Base-by-base conservation (phyloP, 139 green algal genomes). In the Auxenochlorella pyrenoidosa region DNA sequence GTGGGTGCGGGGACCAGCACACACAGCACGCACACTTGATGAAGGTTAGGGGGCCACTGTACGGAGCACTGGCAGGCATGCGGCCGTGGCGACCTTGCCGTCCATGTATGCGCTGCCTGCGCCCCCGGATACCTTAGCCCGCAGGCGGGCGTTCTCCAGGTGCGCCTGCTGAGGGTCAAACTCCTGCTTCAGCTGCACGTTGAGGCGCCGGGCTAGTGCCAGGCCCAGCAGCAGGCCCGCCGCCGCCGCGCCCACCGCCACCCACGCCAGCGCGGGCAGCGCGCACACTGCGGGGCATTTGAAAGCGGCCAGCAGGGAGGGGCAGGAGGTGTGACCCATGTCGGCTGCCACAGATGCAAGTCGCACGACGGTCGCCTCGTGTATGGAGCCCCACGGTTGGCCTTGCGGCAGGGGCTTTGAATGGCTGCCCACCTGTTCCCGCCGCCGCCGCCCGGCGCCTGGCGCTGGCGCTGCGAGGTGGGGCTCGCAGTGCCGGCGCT, bases 91-190 rank as follows among this genome's bases (percentile, higher is more conserved):
- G 60, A 12, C 60, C 60, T n/a, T 18, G 47, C 32, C 28, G 41
- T 4, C 40, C n/a, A n/a, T n/a, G n/a, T n/a, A n/a, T n/a, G n/a
- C n/a, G n/a, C n/a, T n/a, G n/a, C n/a, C n/a, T n/a, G n/a, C n/a
- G n/a, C n/a, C n/a, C n/a, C n/a, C n/a, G n/a, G n/a, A n/a, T n/a
- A 86, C 81, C 81, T 86, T 86, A 16, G 65, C 65, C 10, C 81
- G 77, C 66, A 89, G 78, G 28, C 51, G 8, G 32, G 65, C 66
- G 32, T 89, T 89, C 32, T 89, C 86, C 1, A 65, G 22, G 34
- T 15, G n/a, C 3, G 70, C n/a, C n/a, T 36, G 19, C 2, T 36
- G 41, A 30, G 51, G 36, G 58, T 81, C 51, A 41, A 86, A 63
- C 28, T 81, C 78, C 19, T 38, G 30, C 2, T 44, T 47, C 28